phyloP scores from a whole-genome alignment of 2,329 filamentous ascomycete species.

The Aspergillus eucalypticola region DNA sequence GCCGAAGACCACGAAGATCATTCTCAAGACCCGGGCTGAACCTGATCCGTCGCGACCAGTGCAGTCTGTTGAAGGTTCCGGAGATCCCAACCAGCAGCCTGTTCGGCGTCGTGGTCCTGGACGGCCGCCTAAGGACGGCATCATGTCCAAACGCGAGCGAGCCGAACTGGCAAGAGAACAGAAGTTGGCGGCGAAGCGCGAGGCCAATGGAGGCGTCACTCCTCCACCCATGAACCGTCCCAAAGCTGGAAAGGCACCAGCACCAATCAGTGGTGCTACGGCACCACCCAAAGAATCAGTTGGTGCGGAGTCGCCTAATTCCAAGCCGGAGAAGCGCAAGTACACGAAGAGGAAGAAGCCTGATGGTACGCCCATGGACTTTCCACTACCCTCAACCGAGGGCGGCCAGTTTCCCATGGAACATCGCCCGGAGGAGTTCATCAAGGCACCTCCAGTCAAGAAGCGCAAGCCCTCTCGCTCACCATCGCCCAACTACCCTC shows the following conservation, averaged over 20 bases:
- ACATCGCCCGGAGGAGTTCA: constrained; percentile 42
- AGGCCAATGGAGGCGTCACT: constrained; percentile 50
- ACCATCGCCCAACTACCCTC: constrained; percentile 62
- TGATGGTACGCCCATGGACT: constrained; percentile 44
- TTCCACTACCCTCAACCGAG: constrained; percentile 47
- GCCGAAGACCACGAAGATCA: constrained; percentile 30
- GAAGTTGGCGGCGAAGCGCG: constrained; percentile 51
- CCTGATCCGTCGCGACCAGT: constrained; percentile 28
- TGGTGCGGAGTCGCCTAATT: constrained; percentile 37
- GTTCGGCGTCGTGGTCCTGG: constrained; percentile 56
- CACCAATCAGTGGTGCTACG: constrained; percentile 13
- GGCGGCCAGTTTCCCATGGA: constrained; percentile 37
- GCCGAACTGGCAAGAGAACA: constrained; percentile 55
- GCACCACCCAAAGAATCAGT: constrained; percentile 32
- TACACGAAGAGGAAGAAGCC: constrained; percentile 51
- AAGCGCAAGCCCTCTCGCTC: constrained; percentile 58
- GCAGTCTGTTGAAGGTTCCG: constrained; percentile 35
- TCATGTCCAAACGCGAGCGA: constrained; percentile 66
- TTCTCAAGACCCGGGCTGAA: constrained; percentile 32
- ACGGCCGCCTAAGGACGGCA: constrained; percentile 65
- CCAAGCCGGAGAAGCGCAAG: constrained; percentile 50
- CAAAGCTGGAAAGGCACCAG: constrained; percentile 33
- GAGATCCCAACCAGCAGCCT: constrained; percentile 43
- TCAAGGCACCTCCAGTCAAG: constrained; percentile 49
- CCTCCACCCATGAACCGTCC: constrained; percentile 38